Percentiles rank a stretch among this genome's conserved stretches.
phyloP scores from a whole-genome alignment of 331 rosid species.

The Pyracantha coccinea region DNA sequence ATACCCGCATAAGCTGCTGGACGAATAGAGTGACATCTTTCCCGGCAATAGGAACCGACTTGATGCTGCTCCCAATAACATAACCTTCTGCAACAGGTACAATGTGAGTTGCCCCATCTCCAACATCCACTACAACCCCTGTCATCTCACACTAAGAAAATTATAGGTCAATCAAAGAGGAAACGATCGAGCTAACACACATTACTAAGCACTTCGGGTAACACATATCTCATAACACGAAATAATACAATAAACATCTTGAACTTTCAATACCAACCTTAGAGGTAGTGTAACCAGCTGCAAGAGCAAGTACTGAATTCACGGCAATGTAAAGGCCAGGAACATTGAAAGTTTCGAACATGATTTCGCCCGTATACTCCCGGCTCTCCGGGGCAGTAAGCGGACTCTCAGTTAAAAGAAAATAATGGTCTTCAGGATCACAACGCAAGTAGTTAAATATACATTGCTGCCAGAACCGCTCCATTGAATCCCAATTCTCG shows the following conservation, averaged over 20 bases:
- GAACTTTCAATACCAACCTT: conserved; percentile 52
- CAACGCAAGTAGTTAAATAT: conserved; percentile 91
- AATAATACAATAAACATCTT: background rate
- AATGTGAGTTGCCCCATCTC: conserved; percentile 94
- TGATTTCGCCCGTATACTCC: conserved; percentile 94
- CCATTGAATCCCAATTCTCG: conserved; percentile 98
- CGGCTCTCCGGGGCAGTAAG: conserved; percentile 96
- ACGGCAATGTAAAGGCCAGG: conserved; percentile 97
- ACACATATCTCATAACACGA: background rate
- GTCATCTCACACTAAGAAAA: conserved; percentile 98
- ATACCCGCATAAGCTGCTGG: conserved; percentile 97
- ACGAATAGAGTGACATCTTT: conserved; percentile 88
- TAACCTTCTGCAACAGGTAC: conserved; percentile 99
- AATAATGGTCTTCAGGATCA: conserved; percentile 99
- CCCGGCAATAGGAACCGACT: conserved; percentile 88
- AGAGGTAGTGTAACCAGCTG: conserved; percentile 97
- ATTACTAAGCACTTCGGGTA: background rate
- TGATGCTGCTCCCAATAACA: conserved; percentile 97
- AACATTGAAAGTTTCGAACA: conserved; percentile 98
- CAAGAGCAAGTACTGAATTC: conserved; percentile 98
- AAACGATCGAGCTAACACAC: background rate
- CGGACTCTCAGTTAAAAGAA: conserved; percentile 90
- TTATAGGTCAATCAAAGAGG: conserved; percentile 37
- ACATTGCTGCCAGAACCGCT: conserved; percentile 97
- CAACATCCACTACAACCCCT: conserved; percentile 96